Percentiles rank a stretch among this genome's conserved stretches.
These are phyloP conservation scores for Heritiera fomes DNA, from an alignment of 345 rosid species.

Conservation along the genomic window DNA sequence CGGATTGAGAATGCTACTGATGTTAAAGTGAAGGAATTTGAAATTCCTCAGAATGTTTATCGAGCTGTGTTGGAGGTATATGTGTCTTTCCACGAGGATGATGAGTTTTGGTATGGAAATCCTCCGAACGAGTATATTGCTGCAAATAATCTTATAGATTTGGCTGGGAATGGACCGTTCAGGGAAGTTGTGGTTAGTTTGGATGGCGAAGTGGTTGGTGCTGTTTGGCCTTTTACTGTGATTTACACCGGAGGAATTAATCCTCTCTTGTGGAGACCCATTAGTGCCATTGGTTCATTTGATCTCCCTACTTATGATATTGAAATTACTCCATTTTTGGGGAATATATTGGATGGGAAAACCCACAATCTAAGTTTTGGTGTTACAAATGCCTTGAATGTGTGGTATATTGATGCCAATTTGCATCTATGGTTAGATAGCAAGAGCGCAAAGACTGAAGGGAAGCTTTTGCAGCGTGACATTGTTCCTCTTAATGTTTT, in stretches of 20 bases:
- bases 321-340: constrained; percentile 72
- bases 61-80: constrained; percentile 91
- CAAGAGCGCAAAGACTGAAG: constrained; percentile 47
- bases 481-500: constrained; percentile 40
- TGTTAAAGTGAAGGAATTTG: constrained; percentile 46
- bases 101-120: constrained; percentile 87
- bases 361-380: constrained; percentile 58
- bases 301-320: constrained; percentile 84
- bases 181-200: constrained; percentile 80
- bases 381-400: constrained; percentile 77
- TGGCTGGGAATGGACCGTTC: constrained; percentile 82
- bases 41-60: constrained; percentile 69
- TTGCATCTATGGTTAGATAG: constrained; percentile 84
- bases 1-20: constrained; percentile 54
- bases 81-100: constrained; percentile 88
- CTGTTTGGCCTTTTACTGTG: constrained; percentile 89
- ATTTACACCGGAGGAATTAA: constrained; percentile 82
- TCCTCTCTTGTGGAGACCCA: constrained; percentile 85
- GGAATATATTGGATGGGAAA: constrained; percentile 63
- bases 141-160: constrained; percentile 53
- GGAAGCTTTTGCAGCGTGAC: constrained; percentile 51
- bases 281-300: constrained; percentile 75
- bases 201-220: constrained; percentile 69
- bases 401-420: constrained; percentile 85
- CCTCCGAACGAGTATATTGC: constrained; percentile 64